phyloP scores from a whole-genome alignment of 805 yeast species.

The Kodamaea kakaduensis region DNA sequence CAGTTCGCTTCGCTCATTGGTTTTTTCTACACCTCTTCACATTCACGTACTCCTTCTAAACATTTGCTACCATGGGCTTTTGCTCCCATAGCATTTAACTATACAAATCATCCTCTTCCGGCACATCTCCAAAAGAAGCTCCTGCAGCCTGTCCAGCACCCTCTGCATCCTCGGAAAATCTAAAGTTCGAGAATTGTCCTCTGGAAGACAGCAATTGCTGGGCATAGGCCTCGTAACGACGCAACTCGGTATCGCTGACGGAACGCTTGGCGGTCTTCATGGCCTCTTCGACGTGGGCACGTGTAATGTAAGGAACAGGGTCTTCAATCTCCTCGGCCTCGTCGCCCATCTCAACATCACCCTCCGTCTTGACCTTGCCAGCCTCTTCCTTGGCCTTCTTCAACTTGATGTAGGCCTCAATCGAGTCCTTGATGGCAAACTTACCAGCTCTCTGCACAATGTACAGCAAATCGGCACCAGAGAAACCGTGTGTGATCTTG shows the following conservation, averaged over 20 bases:
- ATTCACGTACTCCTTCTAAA: no score
- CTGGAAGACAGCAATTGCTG: conserved; percentile 95
- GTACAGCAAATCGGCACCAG: conserved; percentile 98
- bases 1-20: no score
- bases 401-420: conserved; percentile 62
- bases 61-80: no score
- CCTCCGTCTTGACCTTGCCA: conserved; percentile 37
- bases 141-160: conserved; percentile 15
- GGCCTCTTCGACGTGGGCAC: conserved; percentile 95
- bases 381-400: conserved; percentile 41
- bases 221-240: conserved; percentile 98
- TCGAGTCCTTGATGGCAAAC: conserved; percentile 96
- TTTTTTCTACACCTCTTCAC: no score
- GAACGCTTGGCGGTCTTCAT: conserved; percentile 99
- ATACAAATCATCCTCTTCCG: conserved; percentile 31
- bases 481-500: conserved; percentile 92
- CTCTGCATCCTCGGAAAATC: conserved; percentile 56
- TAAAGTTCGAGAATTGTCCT: conserved; percentile 89
- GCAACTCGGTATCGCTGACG: conserved; percentile 93
- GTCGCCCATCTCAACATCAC: conserved; percentile 51
- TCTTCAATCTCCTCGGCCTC: conserved; percentile 74
- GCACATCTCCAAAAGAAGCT: conserved; percentile 47
- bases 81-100: no score
- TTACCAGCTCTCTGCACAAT: conserved; percentile 98
- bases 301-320: conserved; percentile 93